Conservation (phyloP, 805 yeast species). For the Cyberlindnera subsufficiens region DNA sequence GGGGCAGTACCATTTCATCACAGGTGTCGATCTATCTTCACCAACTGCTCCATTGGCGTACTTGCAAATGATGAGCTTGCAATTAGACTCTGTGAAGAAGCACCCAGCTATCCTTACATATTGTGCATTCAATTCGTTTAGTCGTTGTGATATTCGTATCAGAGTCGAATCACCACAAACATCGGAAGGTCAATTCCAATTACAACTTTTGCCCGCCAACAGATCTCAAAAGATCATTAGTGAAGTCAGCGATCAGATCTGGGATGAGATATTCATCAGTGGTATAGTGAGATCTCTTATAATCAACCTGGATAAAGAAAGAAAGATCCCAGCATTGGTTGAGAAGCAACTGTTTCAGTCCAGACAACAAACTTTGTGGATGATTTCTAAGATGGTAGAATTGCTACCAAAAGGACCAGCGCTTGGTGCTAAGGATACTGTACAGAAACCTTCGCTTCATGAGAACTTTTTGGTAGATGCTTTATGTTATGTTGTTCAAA, state of each 20-base stretch:
- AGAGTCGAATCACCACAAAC: conserved; percentile 50
- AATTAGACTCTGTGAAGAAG: conserved; percentile 14
- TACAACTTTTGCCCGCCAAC: conserved; percentile 29
- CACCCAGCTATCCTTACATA: conserved; percentile 37
- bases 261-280: conserved; percentile 62
- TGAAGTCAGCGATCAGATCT: conserved; percentile 32
- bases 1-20: conserved; percentile 43
- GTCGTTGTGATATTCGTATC: conserved; percentile 65
- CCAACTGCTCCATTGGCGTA: conserved; percentile 42
- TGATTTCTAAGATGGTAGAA: conserved; percentile 10
- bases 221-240: conserved; percentile 25
- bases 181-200: conserved; percentile 26
- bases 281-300: conserved; percentile 47
- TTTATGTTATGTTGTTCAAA: conserved; percentile 39
- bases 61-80: conserved; percentile 31
- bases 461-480: conserved; percentile 72
- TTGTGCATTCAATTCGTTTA: conserved; percentile 69
- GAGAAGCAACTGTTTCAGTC: conserved; percentile 36
- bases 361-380: conserved; percentile 4
- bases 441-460: conserved; percentile 58
- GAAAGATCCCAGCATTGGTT: conserved; percentile 54
- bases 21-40: conserved; percentile 42
- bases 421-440: conserved; percentile 58
- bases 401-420: conserved; percentile 41
- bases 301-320: conserved; percentile 46